Evolutionary conservation across 2,329 filamentous ascomycete genomes (phyloP).

Genomic region (Xylaria sp.): DNA sequence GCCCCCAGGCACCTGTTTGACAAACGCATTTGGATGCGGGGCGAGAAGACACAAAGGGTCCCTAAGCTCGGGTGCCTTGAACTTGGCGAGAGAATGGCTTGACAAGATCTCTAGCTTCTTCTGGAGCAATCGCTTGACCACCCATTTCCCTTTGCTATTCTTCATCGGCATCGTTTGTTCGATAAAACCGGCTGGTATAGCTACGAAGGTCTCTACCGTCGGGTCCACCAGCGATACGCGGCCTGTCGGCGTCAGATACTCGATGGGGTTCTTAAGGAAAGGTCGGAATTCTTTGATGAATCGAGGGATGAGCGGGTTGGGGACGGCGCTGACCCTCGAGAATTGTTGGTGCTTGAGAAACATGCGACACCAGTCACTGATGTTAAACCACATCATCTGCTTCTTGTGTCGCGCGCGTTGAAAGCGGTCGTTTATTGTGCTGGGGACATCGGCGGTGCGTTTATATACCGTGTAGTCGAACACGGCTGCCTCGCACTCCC

Average conservation of each 20-base stretch:
- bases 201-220: slow-evolving; percentile 26
- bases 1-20: background rate
- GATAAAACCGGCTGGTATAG: slow-evolving; percentile 19
- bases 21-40: slow-evolving; percentile 14
- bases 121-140: background rate
- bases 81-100: slow-evolving; percentile 36
- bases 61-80: slow-evolving; percentile 29
- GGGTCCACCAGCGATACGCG: slow-evolving; percentile 53
- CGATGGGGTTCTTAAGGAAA: slow-evolving; percentile 55
- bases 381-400: slow-evolving; percentile 49
- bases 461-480: slow-evolving; percentile 45
- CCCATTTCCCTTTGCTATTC: slow-evolving; percentile 3
- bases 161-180: slow-evolving; percentile 26
- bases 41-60: slow-evolving; percentile 34
- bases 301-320: slow-evolving; percentile 52
- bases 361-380: slow-evolving; percentile 46
- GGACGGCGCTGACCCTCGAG: slow-evolving; percentile 23
- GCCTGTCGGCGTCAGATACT: slow-evolving; percentile 54
- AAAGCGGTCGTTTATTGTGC: slow-evolving; percentile 39
- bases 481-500: slow-evolving; percentile 42
- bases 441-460: slow-evolving; percentile 40
- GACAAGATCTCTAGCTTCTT: slow-evolving; percentile 26
- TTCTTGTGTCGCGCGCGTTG: slow-evolving; percentile 46
- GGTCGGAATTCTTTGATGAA: slow-evolving; percentile 60
- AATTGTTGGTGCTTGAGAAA: slow-evolving; percentile 38